These are phyloP conservation scores for Aureobasidium sp. DNA, from an alignment of 2,329 filamentous ascomycete genomes.

Conservation along the genomic window DNA sequence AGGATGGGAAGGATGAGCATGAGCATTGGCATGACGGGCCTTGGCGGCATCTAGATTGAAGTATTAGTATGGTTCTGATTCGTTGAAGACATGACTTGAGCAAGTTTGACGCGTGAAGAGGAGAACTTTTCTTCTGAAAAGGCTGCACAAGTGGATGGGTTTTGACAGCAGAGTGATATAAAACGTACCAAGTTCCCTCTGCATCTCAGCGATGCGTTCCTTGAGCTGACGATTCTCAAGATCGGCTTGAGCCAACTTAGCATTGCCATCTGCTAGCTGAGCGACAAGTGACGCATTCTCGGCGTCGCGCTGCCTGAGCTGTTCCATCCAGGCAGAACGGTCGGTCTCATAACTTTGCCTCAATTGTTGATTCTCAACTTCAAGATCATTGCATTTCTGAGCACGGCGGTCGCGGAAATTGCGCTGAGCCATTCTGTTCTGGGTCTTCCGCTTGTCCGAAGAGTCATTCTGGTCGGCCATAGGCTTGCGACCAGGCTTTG, in stretches of 20 bases:
- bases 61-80: background rate
- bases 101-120: background rate
- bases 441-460: constrained; percentile 85
- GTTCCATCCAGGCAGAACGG: background rate
- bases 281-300: background rate
- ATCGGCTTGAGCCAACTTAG: background rate
- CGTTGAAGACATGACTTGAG: background rate
- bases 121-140: background rate
- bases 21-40: background rate
- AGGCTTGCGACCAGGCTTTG: constrained; percentile 78
- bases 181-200: constrained; percentile 8
- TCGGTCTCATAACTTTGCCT: constrained; percentile 38
- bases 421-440: constrained; percentile 86
- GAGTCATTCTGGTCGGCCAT: constrained; percentile 63
- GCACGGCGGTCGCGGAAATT: constrained; percentile 84
- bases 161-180: background rate
- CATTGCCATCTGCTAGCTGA: background rate
- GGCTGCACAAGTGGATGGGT: background rate
- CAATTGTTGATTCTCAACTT: constrained; percentile 39
- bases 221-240: background rate
- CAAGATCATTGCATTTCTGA: constrained; percentile 67
- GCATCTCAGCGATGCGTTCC: background rate
- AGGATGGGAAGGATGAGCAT: background rate
- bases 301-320: background rate
- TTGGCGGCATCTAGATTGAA: background rate